Evolutionary conservation across 805 yeast genomes (phyloP).

Genomic region (Ogataea trehalophila): DNA sequence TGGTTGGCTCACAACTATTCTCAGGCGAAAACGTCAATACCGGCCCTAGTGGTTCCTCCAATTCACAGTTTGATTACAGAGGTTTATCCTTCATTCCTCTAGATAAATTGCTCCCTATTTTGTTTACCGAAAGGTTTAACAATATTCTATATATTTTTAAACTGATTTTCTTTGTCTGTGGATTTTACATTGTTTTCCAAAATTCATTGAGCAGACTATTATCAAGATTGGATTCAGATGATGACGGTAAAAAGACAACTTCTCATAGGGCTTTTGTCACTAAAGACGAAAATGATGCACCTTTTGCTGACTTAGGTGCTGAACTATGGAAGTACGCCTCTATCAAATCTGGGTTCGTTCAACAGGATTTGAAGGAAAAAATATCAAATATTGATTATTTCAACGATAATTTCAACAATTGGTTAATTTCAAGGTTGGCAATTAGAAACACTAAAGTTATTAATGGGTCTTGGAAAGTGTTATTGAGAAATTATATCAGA

Average conservation of each 20-base stretch:
- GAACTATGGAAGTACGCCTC: slow-evolving; percentile 6
- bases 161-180: slow-evolving; percentile 17
- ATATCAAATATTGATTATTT: slow-evolving; percentile 8
- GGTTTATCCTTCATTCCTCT: slow-evolving; percentile 26
- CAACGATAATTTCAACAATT: slow-evolving; percentile 9
- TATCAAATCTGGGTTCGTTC: slow-evolving; percentile 9
- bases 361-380: slow-evolving; percentile 9
- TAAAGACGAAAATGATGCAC: slow-evolving; percentile 2
- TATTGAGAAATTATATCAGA: slow-evolving; percentile 12
- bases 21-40: slow-evolving; percentile 4
- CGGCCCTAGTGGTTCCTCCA: not conserved
- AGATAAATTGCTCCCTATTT: slow-evolving; percentile 20
- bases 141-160: slow-evolving; percentile 8
- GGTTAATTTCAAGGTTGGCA: slow-evolving; percentile 15
- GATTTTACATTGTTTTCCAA: slow-evolving; percentile 17
- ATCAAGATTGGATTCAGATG: slow-evolving; percentile 2
- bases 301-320: slow-evolving; percentile 1
- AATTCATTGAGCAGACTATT: slow-evolving; percentile 2
- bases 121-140: slow-evolving; percentile 13
- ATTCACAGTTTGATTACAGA: slow-evolving; percentile 13
- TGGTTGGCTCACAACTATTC: slow-evolving; percentile 30
- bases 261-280: not conserved
- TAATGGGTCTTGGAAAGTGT: slow-evolving; percentile 10
- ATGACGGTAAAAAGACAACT: not conserved
- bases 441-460: not conserved